A percentile compares a stretch with the other conserved stretches of the same genome.
Evolutionary conservation across 768 basidiomycete species (phyloP).

Genomic region (Glaciozyma antarctica): DNA sequence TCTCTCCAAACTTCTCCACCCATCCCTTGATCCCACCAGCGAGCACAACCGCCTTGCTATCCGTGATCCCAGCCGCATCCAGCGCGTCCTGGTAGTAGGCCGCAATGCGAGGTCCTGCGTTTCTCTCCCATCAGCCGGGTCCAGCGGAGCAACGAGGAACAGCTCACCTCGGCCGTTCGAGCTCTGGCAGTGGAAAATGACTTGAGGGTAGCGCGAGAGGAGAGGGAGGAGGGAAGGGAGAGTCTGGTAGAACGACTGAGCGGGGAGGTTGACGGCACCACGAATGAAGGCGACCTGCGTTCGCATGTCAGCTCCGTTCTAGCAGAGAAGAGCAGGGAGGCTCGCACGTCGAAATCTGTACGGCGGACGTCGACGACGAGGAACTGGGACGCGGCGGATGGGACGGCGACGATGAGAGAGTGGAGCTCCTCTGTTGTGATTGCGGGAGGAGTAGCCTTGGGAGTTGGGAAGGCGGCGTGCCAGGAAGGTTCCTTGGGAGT

Average conservation of each 20-base stretch:
- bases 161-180: slow-evolving; percentile 18
- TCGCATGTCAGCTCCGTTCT: not conserved
- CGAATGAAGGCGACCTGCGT: slow-evolving; percentile 30
- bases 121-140: too few species aligned
- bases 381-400: not conserved
- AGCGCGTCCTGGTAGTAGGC: slow-evolving; percentile 33
- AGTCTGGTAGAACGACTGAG: slow-evolving; percentile 44
- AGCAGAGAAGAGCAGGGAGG: not conserved
- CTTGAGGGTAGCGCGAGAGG: slow-evolving; percentile 29
- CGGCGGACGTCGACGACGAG: slow-evolving; percentile 1
- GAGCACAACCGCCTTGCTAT: slow-evolving; percentile 21
- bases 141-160: too few species aligned
- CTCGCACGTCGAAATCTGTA: slow-evolving; percentile 2
- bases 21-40: slow-evolving; percentile 34
- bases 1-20: slow-evolving; percentile 20
- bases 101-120: slow-evolving; percentile 29
- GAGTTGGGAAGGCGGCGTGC: slow-evolving; percentile 1
- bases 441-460: not conserved
- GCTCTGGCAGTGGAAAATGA: slow-evolving; percentile 34
- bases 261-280: slow-evolving; percentile 45
- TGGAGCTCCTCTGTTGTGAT: not conserved
- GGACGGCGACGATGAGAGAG: not conserved
- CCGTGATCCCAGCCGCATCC: slow-evolving; percentile 2
- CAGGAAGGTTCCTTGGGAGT: not conserved
- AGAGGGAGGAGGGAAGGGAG: slow-evolving; percentile 39